These are phyloP conservation scores for Botrytis hyacinthi DNA, from an alignment of 2,329 filamentous ascomycete species.

Conservation along the genomic window DNA sequence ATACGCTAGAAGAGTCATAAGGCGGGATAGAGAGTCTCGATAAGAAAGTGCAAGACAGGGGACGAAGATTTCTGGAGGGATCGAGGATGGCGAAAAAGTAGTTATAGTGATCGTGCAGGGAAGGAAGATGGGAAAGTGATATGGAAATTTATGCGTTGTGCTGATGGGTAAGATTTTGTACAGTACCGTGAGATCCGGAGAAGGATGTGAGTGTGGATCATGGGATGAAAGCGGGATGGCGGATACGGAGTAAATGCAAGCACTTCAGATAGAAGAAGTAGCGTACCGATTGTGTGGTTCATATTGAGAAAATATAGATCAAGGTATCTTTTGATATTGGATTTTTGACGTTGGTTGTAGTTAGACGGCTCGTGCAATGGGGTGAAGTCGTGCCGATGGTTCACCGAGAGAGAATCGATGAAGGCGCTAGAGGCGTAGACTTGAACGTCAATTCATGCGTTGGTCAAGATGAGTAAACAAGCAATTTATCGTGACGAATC, in stretches of 20 bases:
- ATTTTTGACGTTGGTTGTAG: neutral
- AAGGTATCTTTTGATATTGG: neutral
- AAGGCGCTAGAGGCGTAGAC: neutral
- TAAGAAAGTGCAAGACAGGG: neutral
- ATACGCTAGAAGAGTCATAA: neutral
- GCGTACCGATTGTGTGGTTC: neutral
- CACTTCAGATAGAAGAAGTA: neutral
- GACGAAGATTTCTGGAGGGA: neutral
- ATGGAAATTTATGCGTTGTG: conserved; percentile 4
- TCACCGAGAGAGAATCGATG: neutral
- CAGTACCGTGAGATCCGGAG: neutral
- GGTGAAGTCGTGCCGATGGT: neutral
- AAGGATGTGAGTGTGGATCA: neutral
- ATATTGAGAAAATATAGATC: neutral
- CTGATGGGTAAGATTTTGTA: neutral
- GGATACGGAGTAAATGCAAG: neutral
- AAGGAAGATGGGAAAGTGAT: neutral
- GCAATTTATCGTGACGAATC: neutral
- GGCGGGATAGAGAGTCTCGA: neutral
- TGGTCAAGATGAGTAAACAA: neutral
- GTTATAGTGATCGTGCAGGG: neutral
- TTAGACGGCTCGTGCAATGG: neutral
- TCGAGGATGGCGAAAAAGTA: neutral
- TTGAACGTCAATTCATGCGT: neutral
- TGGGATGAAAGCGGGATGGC: neutral